phyloP scores from a whole-genome alignment of 108 stramenopile species.

The Parietichytrium sp. region DNA sequence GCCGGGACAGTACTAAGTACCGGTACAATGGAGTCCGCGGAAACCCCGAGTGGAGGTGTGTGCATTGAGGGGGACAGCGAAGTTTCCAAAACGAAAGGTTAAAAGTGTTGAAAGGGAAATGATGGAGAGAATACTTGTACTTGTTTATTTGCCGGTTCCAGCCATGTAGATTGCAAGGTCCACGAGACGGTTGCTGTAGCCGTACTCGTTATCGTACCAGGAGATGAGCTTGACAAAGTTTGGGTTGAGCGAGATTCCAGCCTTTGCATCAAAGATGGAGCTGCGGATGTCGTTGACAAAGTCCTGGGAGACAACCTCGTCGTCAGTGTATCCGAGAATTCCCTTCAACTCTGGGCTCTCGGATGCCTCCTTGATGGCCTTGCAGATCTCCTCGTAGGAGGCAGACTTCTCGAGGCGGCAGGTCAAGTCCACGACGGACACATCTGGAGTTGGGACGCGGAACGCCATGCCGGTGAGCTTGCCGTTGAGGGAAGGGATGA shows the following conservation, averaged over 20 bases:
- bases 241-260: slow-evolving; percentile 81
- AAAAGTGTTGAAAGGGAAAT: too few relatives aligned
- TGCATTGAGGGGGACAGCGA: too few relatives aligned
- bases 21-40: too few relatives aligned
- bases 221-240: slow-evolving; percentile 71
- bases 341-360: slow-evolving; percentile 90
- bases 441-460: slow-evolving; percentile 98
- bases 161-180: slow-evolving; percentile 89
- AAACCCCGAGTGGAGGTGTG: too few relatives aligned
- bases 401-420: slow-evolving; percentile 76
- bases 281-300: slow-evolving; percentile 90
- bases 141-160: slow-evolving; percentile 44
- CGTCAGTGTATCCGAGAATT: slow-evolving; percentile 97
- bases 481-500: slow-evolving; percentile 93
- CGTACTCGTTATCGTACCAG: slow-evolving; percentile 76
- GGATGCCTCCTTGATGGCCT: slow-evolving; percentile 79
- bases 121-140: too few relatives aligned
- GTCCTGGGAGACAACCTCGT: slow-evolving; percentile 93
- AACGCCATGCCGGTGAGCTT: slow-evolving; percentile 99
- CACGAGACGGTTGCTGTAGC: slow-evolving; percentile 65
- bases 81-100: too few relatives aligned
- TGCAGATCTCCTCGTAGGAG: slow-evolving; percentile 97
- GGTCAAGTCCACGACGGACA: slow-evolving; percentile 97
- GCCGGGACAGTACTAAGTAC: too few relatives aligned
- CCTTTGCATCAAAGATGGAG: slow-evolving; percentile 96